Conservation (phyloP, 257 asterid species). For the Cruciata laevipes region DNA sequence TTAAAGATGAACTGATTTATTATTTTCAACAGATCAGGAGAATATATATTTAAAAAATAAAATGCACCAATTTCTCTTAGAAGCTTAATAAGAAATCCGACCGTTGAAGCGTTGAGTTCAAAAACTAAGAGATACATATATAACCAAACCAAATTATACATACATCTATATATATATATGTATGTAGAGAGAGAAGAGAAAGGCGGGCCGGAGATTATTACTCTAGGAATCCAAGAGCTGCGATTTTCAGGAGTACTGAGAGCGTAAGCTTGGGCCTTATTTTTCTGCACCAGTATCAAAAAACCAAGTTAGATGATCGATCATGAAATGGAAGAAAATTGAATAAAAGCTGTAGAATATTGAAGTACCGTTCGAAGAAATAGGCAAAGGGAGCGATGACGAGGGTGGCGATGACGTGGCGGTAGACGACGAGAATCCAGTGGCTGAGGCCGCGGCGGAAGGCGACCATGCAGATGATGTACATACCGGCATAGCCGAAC, state of each 20-base stretch:
- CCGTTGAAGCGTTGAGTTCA: too few species aligned
- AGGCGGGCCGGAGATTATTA: conserved; percentile 22
- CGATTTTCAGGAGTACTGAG: conserved; percentile 48
- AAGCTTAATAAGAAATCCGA: too few species aligned
- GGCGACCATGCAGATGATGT: conserved; percentile 53
- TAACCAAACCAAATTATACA: too few species aligned
- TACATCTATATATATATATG: too few species aligned
- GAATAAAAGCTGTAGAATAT: neutral
- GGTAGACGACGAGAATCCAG: conserved; percentile 80
- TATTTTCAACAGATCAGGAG: too few species aligned
- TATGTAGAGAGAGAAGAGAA: neutral
- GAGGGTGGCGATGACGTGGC: conserved; percentile 59
- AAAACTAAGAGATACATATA: too few species aligned
- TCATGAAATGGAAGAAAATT: neutral
- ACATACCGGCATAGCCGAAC: conserved; percentile 95
- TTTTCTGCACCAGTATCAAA: conserved; percentile 49
- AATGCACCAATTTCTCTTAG: too few species aligned
- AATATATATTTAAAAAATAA: too few species aligned
- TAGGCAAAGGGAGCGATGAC: conserved; percentile 70
- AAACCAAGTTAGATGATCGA: neutral
- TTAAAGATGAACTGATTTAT: neutral
- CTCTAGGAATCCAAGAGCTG: conserved; percentile 76
- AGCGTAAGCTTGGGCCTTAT: conserved; percentile 68
- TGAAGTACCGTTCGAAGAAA: conserved; percentile 44
- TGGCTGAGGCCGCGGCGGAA: conserved; percentile 72